Base-by-base conservation (phyloP, 73 alveolate species). In the Blepharisma stoltei region DNA sequence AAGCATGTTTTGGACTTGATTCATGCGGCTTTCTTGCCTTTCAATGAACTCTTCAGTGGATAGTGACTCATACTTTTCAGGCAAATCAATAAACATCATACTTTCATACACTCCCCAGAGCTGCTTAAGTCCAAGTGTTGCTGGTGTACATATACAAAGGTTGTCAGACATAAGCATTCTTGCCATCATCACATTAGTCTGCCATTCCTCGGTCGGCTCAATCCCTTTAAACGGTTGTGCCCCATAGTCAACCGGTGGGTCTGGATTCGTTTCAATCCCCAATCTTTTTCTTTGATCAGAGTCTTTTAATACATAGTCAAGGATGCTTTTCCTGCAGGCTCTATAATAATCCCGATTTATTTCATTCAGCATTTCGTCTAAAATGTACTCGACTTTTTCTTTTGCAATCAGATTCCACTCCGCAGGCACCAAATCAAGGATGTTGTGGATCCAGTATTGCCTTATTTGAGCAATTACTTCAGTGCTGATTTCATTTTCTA, bases 391-490 rank as follows among this genome's bases (percentile, higher is more conserved):
- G 73, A 92, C 88, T 46, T 83, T 47, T 54, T 89, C 84, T 65
- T 90, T 88, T 46, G 84, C 93, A 14, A 93, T 86, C 9, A 90
- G 88, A 66, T 90, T 89, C 9, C 92, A 76, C 47, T 93, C 94
- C 37, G 93, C 92, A 48, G 98, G 98, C 27, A 93, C 86, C 21
- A 93, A 86, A 54, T 93, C 97, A 8, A 93, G 68, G 50, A 93
- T 93, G 48, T 93, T 95, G 46, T 86, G 50, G 9, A 90, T 92
- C 98, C 98, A 93, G 77, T 93, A 88, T 70, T 90, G 84, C 48
- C 94, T 87, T 54, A 93, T 88, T 4, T 95, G 95, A 6, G 98
- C 98, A 49, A 93, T 91, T 46, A 90, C 95, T 54, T 90, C 98
- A n/a, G 89, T 89, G 14, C 96, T 85, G 25, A 93, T 93, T 79